Percentiles rank a stretch among this genome's conserved stretches.
Evolutionary conservation across 202 grass and related monocot genomes (phyloP).

Genomic region (Musa balbisiana): DNA sequence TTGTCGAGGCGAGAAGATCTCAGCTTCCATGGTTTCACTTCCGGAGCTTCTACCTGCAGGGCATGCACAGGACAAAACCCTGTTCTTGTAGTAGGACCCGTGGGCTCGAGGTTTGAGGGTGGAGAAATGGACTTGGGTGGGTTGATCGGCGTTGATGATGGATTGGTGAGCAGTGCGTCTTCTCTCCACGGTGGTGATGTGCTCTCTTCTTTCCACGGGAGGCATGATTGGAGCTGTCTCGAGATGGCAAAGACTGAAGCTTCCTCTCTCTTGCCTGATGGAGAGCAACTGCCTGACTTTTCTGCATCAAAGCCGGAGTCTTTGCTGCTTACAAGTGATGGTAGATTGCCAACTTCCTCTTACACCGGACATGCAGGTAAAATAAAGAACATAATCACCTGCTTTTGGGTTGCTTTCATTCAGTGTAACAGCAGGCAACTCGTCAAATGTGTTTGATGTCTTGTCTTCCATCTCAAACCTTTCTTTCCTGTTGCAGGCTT

Average conservation of each 20-base stretch:
- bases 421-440: no score
- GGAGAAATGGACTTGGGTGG: not conserved
- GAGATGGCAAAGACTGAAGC: slow-evolving; percentile 3
- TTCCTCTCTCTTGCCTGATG: not conserved
- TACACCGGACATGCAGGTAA: not conserved
- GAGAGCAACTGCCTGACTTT: not conserved
- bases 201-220: not conserved
- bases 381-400: no score
- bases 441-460: not conserved
- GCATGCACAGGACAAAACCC: not conserved
- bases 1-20: no score
- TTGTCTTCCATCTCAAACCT: not conserved
- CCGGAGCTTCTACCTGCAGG: not conserved
- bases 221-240: not conserved
- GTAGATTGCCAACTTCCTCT: not conserved
- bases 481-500: not conserved
- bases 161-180: not conserved
- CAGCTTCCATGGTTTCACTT: no score
- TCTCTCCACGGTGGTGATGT: not conserved
- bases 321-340: not conserved
- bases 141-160: not conserved
- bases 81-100: not conserved
- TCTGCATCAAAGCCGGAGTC: not conserved
- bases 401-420: no score
- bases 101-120: not conserved